Evolutionary conservation across 352 stramenopile genomes (phyloP), one percentile per base, ranked within the genome.

Genomic region (Globisporangium apiculatum): DNA sequence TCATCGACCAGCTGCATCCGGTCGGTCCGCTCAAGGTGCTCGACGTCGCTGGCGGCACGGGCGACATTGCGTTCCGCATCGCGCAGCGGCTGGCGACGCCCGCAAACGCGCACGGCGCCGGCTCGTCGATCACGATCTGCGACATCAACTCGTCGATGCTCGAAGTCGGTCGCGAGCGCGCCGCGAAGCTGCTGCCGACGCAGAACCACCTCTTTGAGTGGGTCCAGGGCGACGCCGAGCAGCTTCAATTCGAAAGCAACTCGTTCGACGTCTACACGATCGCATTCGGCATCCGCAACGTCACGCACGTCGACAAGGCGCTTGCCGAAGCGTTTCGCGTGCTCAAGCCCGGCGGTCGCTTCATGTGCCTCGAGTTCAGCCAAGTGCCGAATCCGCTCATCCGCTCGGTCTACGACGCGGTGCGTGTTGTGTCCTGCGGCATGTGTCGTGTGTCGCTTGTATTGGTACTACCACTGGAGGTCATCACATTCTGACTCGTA

Each of bases 91-190:
- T 93, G 45, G 45, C 70, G 51, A 53, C 65, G 31, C 45, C 57
- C 40, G 64, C 71, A 45, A 66, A 73, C 5, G 18, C 54, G 14
- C 38, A 67, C 50, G 71, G 70, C 43, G 58, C 60, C 36, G 75
- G 68, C 37, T 87, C 74, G 5, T 71, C 88, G 57, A 94, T 99
- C 53, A 97, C 95, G 11, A 95, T 99, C 45, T 99, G 91, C 68
- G 97, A 99, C 73, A 99, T 99, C 68, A 99, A 99, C 74, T 86
- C 82, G 49, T 97, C 98, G 69, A 99, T 99, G 97, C 81, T 99
- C 11, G 75, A 96, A 51, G 97, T 99, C 15, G 96, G 96, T 48
- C 72, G 97, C 63, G 71, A 91, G 60, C 79, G 96, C 35, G 96
- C 94, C 51, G 45, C 75, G 57, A 71, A 94, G 71, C 64, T 93